phyloP scores from a whole-genome alignment of 1,284 basidiomycete genomes.

The Thecaphora thlaspeos region DNA sequence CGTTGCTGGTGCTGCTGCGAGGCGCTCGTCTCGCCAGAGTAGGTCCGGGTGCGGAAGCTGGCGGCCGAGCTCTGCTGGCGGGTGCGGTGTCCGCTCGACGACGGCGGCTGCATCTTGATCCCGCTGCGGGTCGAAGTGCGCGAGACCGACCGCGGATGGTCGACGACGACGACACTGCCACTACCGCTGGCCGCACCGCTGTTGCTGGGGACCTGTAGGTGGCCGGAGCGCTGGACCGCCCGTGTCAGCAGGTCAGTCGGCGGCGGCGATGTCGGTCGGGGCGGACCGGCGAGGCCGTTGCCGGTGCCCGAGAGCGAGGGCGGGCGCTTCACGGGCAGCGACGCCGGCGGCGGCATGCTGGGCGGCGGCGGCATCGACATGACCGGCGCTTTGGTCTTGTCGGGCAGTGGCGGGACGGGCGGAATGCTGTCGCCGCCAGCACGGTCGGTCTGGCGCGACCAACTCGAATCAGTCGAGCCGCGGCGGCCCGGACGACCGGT shows the following conservation, averaged over 20 bases:
- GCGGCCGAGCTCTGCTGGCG: conserved; percentile 27
- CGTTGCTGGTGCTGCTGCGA: conserved; percentile 7
- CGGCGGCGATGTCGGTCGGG: conserved; percentile 43
- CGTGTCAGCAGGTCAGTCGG: conserved; percentile 38
- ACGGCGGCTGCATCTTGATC: conserved; percentile 15
- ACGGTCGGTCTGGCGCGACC: conserved; percentile 22
- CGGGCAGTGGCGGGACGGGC: conserved; percentile 32
- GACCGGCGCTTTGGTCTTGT: conserved; percentile 43
- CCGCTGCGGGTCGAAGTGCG: conserved; percentile 31
- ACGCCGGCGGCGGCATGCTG: conserved; percentile 41
- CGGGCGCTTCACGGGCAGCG: conserved; percentile 17
- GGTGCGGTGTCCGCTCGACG: conserved; percentile 8
- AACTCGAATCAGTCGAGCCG: conserved; percentile 31
- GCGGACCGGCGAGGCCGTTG: conserved; percentile 11
- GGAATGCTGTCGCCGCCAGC: conserved; percentile 16
- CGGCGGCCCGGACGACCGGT: conserved; percentile 21
- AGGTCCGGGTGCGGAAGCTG: conserved; percentile 30
- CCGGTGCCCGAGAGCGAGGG: background rate
- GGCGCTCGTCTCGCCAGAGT: conserved; percentile 20
- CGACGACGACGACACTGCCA: conserved; percentile 12
- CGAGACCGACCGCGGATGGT: conserved; percentile 29
- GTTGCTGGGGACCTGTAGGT: conserved; percentile 22
- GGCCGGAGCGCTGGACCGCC: conserved; percentile 17
- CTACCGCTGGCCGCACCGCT: too few species aligned
- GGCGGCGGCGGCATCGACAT: conserved; percentile 48